Percentiles rank a stretch among this genome's conserved stretches.
Evolutionary conservation across 2,329 filamentous ascomycete genomes (phyloP).

Genomic region (Arthrobotrys musiformis): DNA sequence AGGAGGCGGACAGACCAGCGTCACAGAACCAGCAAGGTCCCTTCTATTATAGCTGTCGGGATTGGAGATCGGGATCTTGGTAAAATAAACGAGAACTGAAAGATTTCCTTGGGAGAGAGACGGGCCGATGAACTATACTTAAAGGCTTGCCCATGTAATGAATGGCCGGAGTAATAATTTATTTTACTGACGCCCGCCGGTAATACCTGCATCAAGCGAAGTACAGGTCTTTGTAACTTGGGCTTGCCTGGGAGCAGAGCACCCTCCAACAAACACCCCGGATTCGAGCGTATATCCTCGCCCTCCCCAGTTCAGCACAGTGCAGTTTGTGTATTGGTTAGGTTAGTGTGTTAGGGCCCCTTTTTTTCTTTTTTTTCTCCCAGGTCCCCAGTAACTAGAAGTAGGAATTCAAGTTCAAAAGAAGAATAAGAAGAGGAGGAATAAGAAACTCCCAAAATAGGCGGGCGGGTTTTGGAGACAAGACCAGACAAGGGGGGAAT

Average conservation of each 20-base stretch:
- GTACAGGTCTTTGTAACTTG: slow-evolving; percentile 17
- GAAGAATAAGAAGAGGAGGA: no score
- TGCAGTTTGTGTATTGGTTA: background rate
- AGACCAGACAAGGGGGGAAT: slow-evolving; percentile 11
- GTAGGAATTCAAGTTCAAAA: no score
- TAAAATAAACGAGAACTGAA: slow-evolving; percentile 35
- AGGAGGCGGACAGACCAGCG: slow-evolving; percentile 53
- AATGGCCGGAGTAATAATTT: background rate
- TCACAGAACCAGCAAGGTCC: slow-evolving; percentile 50
- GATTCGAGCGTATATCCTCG: slow-evolving; percentile 48
- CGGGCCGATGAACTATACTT: slow-evolving; percentile 55
- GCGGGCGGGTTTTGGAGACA: slow-evolving; percentile 22
- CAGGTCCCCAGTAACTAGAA: no score
- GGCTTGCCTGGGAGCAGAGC: slow-evolving; percentile 14
- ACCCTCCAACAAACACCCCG: slow-evolving; percentile 41
- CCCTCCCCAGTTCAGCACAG: no score
- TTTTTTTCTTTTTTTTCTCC: slow-evolving; percentile 24
- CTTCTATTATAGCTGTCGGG: slow-evolving; percentile 42
- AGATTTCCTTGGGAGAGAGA: slow-evolving; percentile 36
- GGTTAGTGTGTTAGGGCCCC: no score
- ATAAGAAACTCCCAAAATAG: slow-evolving; percentile 44
- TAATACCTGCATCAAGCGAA: slow-evolving; percentile 14
- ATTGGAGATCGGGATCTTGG: slow-evolving; percentile 46
- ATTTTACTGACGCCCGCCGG: slow-evolving; percentile 21
- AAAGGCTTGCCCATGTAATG: slow-evolving; percentile 48